A percentile compares a stretch with the other conserved stretches of the same genome.
Conservation (phyloP, 208 protist species). For the Leishmania guyanensis region DNA sequence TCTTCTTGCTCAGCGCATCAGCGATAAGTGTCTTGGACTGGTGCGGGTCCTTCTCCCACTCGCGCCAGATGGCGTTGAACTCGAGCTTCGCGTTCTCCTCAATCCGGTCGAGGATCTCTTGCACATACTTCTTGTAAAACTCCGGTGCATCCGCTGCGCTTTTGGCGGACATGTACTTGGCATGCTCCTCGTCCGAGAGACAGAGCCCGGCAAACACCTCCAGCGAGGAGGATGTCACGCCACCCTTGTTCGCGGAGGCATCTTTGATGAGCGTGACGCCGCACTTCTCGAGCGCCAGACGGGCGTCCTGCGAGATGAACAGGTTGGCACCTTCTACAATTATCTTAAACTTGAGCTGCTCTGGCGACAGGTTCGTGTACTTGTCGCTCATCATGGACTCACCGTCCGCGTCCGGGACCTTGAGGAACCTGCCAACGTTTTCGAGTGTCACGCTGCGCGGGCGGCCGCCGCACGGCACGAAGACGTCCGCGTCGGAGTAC, state of each 20-base stretch:
- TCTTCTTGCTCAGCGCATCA: conserved; percentile 89
- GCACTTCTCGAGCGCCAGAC: conserved; percentile 88
- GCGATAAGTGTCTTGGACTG: conserved; percentile 77
- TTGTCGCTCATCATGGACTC: conserved; percentile 71
- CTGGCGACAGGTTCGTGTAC: conserved; percentile 40
- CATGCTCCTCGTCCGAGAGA: conserved; percentile 93
- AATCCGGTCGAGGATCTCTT: conserved; percentile 88
- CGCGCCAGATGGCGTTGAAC: conserved; percentile 92
- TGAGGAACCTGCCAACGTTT: conserved; percentile 91
- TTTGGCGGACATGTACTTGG: conserved; percentile 88
- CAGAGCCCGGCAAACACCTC: conserved; percentile 95
- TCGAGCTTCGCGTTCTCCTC: conserved; percentile 88
- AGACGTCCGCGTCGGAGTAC: conserved; percentile 90
- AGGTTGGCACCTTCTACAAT: conserved; percentile 98
- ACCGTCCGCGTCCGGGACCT: conserved; percentile 58
- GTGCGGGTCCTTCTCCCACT: conserved; percentile 54
- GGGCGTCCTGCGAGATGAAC: conserved; percentile 96
- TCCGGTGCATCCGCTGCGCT: conserved; percentile 62
- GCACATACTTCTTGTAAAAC: conserved; percentile 94
- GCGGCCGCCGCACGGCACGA: conserved; percentile 96
- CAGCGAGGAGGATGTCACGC: conserved; percentile 97
- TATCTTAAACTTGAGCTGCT: conserved; percentile 90
- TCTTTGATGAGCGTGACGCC: conserved; percentile 92
- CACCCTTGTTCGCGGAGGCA: conserved; percentile 96
- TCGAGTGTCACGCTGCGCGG: conserved; percentile 92